A percentile compares a stretch with the other conserved stretches of the same genome.
Conservation (phyloP, 176 grass and related monocot genomes). For the Carex kokanica region DNA sequence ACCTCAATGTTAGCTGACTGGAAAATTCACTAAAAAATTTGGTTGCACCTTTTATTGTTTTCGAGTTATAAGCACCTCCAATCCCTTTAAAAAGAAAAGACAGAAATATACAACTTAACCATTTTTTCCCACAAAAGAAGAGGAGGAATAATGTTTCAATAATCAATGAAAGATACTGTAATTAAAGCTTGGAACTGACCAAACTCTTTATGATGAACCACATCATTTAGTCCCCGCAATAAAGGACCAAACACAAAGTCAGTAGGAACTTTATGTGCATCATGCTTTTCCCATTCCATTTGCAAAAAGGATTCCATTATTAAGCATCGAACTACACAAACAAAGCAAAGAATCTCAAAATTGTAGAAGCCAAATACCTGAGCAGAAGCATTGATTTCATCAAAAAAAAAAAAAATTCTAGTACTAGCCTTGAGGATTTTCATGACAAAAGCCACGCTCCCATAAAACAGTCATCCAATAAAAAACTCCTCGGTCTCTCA, state of each 20-base stretch:
- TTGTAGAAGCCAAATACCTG: constrained; percentile 13
- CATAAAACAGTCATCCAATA: constrained; percentile 82
- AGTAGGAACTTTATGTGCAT: constrained; percentile 53
- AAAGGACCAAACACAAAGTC: constrained; percentile 76
- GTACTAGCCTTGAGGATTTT: constrained; percentile 81
- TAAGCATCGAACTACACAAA: constrained; percentile 69
- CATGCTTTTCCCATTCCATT: constrained; percentile 49
- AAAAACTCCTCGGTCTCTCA: constrained; percentile 69
- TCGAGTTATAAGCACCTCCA: constrained; percentile 73
- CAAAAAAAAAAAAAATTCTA: neutral
- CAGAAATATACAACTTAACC: neutral
- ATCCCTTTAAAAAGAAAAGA: constrained; percentile 48
- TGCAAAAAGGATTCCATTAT: constrained; percentile 93
- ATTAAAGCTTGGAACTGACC: constrained; percentile 57
- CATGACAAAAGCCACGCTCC: constrained; percentile 90
- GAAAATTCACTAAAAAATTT: constrained; percentile 67
- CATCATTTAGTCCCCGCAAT: constrained; percentile 74
- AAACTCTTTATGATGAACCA: constrained; percentile 92
- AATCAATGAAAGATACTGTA: constrained; percentile 4
- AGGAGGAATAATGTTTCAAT: neutral
- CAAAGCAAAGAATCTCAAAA: constrained; percentile 23
- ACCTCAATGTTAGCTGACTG: constrained; percentile 47
- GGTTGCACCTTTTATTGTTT: constrained; percentile 61
- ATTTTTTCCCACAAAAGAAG: constrained; percentile 1
- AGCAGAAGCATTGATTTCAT: constrained; percentile 20